Evolutionary conservation across 2,329 filamentous ascomycete genomes (phyloP).

Genomic region (Aureobasidium sp.): DNA sequence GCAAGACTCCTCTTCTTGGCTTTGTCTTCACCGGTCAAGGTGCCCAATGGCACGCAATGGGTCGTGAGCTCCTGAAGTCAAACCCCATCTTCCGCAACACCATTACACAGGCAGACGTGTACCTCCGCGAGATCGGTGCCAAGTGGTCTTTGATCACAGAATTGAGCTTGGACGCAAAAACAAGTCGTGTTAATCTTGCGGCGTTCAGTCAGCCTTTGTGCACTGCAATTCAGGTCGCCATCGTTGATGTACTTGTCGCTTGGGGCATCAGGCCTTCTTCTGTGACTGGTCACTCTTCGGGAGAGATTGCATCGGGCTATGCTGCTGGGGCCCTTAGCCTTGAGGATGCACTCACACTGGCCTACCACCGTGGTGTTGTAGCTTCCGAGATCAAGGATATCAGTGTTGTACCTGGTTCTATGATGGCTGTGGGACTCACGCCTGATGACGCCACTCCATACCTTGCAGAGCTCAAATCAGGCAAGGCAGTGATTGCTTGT

Average conservation of each 20-base stretch:
- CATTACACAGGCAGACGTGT: constrained; percentile 19
- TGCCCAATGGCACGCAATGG: constrained; percentile 29
- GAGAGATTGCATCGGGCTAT: constrained; percentile 30
- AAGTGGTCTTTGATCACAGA: constrained; percentile 27
- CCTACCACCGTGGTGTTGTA: constrained; percentile 22
- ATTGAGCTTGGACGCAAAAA: constrained; percentile 26
- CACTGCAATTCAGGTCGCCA: constrained; percentile 48
- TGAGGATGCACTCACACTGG: constrained; percentile 20
- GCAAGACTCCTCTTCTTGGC: not conserved
- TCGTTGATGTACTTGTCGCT: constrained; percentile 34
- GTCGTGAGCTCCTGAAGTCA: constrained; percentile 4
- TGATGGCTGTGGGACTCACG: constrained; percentile 29
- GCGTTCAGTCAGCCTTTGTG: constrained; percentile 42
- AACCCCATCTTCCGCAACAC: not conserved
- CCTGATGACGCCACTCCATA: constrained; percentile 19
- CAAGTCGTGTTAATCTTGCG: constrained; percentile 25
- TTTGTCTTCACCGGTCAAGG: constrained; percentile 33
- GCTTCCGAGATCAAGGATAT: not conserved
- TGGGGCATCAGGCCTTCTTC: constrained; percentile 22
- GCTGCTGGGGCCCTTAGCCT: constrained; percentile 18
- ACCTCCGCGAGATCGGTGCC: constrained; percentile 18
- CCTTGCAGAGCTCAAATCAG: not conserved
- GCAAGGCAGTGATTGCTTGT: constrained; percentile 20
- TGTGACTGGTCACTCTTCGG: constrained; percentile 28
- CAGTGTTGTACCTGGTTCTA: constrained; percentile 24